Base-by-base conservation (phyloP, 306 rosid genomes). In the Quercus cerris region DNA sequence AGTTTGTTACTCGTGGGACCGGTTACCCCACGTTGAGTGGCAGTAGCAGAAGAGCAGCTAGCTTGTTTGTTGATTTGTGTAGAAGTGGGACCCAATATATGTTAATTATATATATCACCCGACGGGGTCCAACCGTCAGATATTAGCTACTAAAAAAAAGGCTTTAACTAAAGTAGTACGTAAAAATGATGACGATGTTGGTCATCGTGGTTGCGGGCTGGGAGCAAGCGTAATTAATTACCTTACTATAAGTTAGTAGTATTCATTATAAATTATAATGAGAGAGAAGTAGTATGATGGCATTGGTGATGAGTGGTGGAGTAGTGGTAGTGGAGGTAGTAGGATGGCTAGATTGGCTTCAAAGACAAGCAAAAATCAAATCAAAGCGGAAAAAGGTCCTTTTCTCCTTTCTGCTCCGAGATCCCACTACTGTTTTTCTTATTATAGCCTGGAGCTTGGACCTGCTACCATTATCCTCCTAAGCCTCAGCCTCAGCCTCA, bases 281-380 rank as follows among this genome's bases (percentile, higher is more conserved):
- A 46, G 44, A n/a, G 56, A 49, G 81, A 74, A n/a, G 27, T 58
- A 20, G 44, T 0, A 78, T 81, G 81, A 81, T 84, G 69, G 81
- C 77, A 75, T 78, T 77, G 70, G 9, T 44, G 55, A 81, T 15
- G 4, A 4, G 70, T 6, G 51, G 28, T 41, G 46, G 46, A 41
- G 46, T 41, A 41, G 46, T 2, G 46, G 46, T 41, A 41, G 46
- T 41, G 46, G 46, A 8, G 38, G 54, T 68, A 72, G 75, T 67
- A 83, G 54, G 77, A 82, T 58, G 19, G 73, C 74, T 77, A 1
- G 74, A 80, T 83, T 87, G 83, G 79, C 91, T 88, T 88, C 84
- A 75, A 88, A 85, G 87, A 88, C 78, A 88, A 83, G 91, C 66
- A 62, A 62, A 88, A 84, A 83, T 88, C 86, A 81, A 67, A 56